A percentile compares a stretch with the other conserved stretches of the same genome.
These are phyloP conservation scores for Colletotrichum neosansevieriae DNA, from an alignment of 2,329 filamentous ascomycete species.

Conservation along the genomic window DNA sequence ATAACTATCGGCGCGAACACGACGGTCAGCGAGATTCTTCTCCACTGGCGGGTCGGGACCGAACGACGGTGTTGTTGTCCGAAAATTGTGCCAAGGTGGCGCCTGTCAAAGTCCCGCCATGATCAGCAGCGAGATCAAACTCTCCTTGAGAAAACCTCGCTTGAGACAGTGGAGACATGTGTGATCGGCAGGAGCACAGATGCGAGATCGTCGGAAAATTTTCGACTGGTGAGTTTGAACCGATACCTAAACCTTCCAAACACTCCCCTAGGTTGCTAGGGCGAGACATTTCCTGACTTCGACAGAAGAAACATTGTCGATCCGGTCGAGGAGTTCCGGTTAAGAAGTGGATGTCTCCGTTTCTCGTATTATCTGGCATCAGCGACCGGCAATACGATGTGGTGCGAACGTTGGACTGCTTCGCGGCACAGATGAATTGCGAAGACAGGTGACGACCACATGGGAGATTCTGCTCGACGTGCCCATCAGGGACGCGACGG, in stretches of 20 bases:
- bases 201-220: constrained; percentile 20
- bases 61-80: constrained; percentile 6
- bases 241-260: constrained; percentile 1
- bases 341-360: too few relatives aligned
- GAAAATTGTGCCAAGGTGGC: constrained; percentile 25
- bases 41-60: constrained; percentile 20
- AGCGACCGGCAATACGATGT: not conserved
- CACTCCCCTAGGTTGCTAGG: not conserved
- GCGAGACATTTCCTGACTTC: not conserved
- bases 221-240: constrained; percentile 2
- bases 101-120: constrained; percentile 30
- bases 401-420: not conserved
- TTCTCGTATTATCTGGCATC: not conserved
- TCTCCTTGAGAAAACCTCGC: not conserved
- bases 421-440: not conserved
- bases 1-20: constrained; percentile 3
- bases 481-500: not conserved
- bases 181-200: constrained; percentile 26
- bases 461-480: not conserved
- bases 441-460: not conserved
- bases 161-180: not conserved
- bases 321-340: not conserved
- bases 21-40: not conserved
- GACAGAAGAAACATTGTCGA: not conserved
- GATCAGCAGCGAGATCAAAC: constrained; percentile 28